These are phyloP conservation scores for Leccinum cinnamomeum DNA, from an alignment of 1,284 basidiomycete species.

Conservation along the genomic window DNA sequence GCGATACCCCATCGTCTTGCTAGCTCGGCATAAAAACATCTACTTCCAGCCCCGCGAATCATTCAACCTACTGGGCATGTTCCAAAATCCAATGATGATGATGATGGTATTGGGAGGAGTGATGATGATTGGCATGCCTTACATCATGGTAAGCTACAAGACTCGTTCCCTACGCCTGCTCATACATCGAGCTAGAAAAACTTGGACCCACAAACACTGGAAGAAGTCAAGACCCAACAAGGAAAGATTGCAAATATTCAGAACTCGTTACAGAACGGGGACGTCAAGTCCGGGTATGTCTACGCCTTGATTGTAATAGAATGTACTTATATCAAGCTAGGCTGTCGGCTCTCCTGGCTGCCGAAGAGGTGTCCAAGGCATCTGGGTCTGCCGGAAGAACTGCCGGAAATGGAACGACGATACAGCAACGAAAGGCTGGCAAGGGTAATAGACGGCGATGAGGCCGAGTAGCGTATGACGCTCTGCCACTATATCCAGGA, in stretches of 20 bases:
- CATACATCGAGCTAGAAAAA: constrained; percentile 56
- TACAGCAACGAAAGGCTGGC: constrained; percentile 34
- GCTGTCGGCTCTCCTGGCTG: constrained; percentile 39
- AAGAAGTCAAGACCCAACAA: constrained; percentile 71
- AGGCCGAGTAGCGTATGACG: constrained; percentile 7
- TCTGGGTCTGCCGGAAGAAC: constrained; percentile 17
- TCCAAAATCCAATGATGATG: constrained; percentile 87
- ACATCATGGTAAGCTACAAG: constrained; percentile 58
- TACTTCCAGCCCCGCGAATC: constrained; percentile 72
- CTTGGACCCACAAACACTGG: constrained; percentile 72
- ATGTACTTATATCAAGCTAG: constrained; percentile 31
- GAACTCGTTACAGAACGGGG: constrained; percentile 56
- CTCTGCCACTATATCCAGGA: neutral
- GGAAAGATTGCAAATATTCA: constrained; percentile 60
- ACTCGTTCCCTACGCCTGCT: neutral
- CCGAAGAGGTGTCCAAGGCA: constrained; percentile 35
- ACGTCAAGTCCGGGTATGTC: constrained; percentile 56
- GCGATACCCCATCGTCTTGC: constrained; percentile 63
- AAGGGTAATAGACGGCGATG: constrained; percentile 33
- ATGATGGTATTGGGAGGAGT: constrained; percentile 72
- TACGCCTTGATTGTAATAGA: constrained; percentile 1
- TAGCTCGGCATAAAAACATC: constrained; percentile 51
- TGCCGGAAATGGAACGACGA: constrained; percentile 18
- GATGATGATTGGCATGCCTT: constrained; percentile 79
- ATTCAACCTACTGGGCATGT: constrained; percentile 77